Percentiles rank a stretch among this genome's conserved stretches.
phyloP scores from a whole-genome alignment of 805 yeast species.

The Ogataea allantospora region DNA sequence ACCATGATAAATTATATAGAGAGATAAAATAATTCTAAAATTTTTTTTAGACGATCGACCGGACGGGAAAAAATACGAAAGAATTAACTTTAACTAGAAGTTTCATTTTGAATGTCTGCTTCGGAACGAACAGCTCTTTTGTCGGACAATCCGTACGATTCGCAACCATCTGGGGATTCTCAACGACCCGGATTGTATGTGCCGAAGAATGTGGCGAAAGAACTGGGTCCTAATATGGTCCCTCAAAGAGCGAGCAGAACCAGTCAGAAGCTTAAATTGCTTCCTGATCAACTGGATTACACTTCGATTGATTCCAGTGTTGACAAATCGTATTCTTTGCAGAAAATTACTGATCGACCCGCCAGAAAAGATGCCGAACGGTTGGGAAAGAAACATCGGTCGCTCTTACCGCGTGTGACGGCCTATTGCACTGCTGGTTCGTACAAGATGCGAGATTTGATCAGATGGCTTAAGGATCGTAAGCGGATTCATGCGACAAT shows the following conservation, averaged over 20 bases:
- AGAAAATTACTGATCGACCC: slow-evolving; percentile 78
- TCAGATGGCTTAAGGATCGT: slow-evolving; percentile 80
- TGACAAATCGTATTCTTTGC: slow-evolving; percentile 70
- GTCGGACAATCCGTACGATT: slow-evolving; percentile 33
- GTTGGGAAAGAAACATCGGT: slow-evolving; percentile 81
- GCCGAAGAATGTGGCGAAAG: slow-evolving; percentile 28
- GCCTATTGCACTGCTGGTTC: slow-evolving; percentile 96
- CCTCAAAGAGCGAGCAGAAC: slow-evolving; percentile 76
- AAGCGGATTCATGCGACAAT: slow-evolving; percentile 70
- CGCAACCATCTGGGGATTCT: not conserved
- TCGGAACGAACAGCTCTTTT: slow-evolving; percentile 29
- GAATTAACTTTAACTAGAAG: not conserved
- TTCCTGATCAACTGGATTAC: slow-evolving; percentile 56
- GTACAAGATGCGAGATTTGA: slow-evolving; percentile 82
- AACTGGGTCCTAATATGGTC: slow-evolving; percentile 51
- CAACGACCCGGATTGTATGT: slow-evolving; percentile 2
- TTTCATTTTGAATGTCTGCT: slow-evolving; percentile 10
- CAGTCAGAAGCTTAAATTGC: slow-evolving; percentile 65
- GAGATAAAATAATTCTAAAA: slow-evolving; percentile 4
- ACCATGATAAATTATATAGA: slow-evolving; percentile 24
- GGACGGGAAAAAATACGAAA: slow-evolving; percentile 4
- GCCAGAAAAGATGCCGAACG: slow-evolving; percentile 94
- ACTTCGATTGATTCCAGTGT: slow-evolving; percentile 21
- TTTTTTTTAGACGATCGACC: slow-evolving; percentile 12
- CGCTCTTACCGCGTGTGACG: slow-evolving; percentile 86